These are phyloP conservation scores for Fraxinus ornus DNA, from an alignment of 305 asterid genomes.

Conservation along the genomic window DNA sequence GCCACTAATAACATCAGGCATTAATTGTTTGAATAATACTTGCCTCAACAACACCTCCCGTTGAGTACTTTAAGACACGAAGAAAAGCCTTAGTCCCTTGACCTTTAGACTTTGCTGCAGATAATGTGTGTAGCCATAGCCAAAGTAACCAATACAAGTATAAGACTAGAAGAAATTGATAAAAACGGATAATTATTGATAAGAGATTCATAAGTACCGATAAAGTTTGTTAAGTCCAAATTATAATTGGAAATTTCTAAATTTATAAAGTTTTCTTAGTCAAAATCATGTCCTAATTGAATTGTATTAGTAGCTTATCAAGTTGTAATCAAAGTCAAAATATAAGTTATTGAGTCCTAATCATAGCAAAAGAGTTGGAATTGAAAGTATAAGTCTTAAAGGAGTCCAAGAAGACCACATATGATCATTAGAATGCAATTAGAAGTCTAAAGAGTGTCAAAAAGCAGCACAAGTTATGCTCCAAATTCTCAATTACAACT, in stretches of 20 bases:
- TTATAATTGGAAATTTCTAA: background rate
- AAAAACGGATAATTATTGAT: background rate
- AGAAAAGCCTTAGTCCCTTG: constrained; percentile 72
- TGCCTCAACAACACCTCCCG: constrained; percentile 93
- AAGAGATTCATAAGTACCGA: background rate
- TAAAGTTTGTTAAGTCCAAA: background rate
- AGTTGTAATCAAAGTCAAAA: background rate
- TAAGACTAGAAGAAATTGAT: background rate
- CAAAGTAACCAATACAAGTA: constrained; percentile 21
- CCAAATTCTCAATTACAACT: background rate
- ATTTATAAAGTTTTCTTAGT: background rate
- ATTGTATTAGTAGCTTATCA: background rate
- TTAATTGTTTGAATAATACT: constrained; percentile 9
- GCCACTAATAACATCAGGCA: background rate
- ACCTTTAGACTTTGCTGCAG: constrained; percentile 75
- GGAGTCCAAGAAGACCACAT: background rate
- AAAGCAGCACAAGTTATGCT: background rate
- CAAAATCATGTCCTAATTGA: background rate
- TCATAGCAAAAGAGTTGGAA: background rate
- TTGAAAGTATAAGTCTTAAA: background rate
- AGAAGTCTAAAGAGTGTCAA: background rate
- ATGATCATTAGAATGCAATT: background rate
- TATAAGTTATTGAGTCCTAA: background rate
- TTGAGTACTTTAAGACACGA: constrained; percentile 82
- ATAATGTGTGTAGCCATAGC: constrained; percentile 12